Conservation (phyloP, 345 rosid species). For the Reutealis trisperma region DNA sequence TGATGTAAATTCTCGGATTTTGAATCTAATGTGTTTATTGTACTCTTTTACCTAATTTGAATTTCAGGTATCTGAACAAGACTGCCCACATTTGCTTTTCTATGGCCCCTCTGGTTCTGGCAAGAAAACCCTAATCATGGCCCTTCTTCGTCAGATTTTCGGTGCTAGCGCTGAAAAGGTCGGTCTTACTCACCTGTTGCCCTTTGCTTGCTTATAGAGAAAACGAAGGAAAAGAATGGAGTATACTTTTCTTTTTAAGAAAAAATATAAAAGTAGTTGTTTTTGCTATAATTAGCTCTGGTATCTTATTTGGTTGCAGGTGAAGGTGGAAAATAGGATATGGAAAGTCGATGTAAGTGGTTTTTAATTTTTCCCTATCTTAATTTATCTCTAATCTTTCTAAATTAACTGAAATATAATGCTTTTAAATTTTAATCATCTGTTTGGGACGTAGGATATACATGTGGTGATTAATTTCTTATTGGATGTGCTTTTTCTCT, state of each 20-base stretch:
- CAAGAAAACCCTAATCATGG: constrained; percentile 99
- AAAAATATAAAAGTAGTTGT: too few species aligned
- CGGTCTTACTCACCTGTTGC: neutral
- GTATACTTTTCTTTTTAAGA: too few species aligned
- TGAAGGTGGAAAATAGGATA: constrained; percentile 85
- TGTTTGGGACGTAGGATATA: too few species aligned
- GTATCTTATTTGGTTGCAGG: constrained; percentile 52
- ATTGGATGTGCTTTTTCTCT: neutral
- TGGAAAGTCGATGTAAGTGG: constrained; percentile 90
- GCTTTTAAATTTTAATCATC: too few species aligned
- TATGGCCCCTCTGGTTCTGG: constrained; percentile 97
- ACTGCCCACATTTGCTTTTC: constrained; percentile 96
- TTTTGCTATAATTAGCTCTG: neutral
- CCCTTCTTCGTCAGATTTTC: constrained; percentile 76
- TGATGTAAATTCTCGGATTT: neutral
- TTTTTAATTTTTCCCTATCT: neutral
- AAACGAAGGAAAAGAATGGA: neutral
- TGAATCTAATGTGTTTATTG: neutral
- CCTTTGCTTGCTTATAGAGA: neutral
- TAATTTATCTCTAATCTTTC: neutral
- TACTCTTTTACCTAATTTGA: neutral
- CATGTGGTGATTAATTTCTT: neutral
- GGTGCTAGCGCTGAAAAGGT: constrained; percentile 94
- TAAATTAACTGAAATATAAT: neutral
- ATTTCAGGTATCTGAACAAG: constrained; percentile 80